phyloP scores from a whole-genome alignment of 2,329 filamentous ascomycete genomes.

The Aspergillus nomiae region DNA sequence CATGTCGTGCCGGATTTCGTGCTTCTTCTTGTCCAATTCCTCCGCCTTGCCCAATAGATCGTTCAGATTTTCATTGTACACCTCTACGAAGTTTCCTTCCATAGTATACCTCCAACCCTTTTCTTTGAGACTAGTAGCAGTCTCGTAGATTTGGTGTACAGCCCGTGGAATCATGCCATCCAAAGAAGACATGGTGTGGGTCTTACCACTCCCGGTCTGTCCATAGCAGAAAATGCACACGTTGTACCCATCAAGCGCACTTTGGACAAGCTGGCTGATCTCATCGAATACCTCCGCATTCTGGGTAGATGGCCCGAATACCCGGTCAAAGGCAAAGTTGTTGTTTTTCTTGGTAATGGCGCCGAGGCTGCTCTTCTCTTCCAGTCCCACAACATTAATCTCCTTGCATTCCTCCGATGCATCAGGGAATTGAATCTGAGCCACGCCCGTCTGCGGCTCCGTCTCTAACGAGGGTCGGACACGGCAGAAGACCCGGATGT shows the following conservation, averaged over 20 bases:
- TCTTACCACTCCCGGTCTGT: conserved; percentile 96
- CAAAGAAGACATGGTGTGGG: conserved; percentile 85
- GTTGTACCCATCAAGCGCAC: conserved; percentile 94
- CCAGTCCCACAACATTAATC: conserved; percentile 78
- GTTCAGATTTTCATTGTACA: conserved; percentile 97
- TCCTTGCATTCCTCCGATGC: conserved; percentile 79
- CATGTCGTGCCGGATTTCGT: conserved; percentile 87
- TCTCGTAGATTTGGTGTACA: conserved; percentile 90
- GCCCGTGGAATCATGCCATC: conserved; percentile 96
- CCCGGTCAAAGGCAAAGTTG: conserved; percentile 88
- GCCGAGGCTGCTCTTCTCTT: conserved; percentile 79
- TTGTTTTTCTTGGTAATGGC: conserved; percentile 76
- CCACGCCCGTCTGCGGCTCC: conserved; percentile 62
- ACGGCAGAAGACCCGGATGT: conserved; percentile 97
- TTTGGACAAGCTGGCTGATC: conserved; percentile 95
- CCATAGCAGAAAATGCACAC: conserved; percentile 99
- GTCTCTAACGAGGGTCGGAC: conserved; percentile 73
- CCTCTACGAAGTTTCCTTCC: conserved; percentile 93
- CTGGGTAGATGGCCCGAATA: conserved; percentile 75
- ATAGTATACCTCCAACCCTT: conserved; percentile 95
- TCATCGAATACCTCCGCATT: conserved; percentile 93
- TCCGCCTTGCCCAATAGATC: conserved; percentile 77
- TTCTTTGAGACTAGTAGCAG: conserved; percentile 77
- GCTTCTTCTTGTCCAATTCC: conserved; percentile 75
- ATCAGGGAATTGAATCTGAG: conserved; percentile 79